Base-by-base conservation (phyloP, 768 basidiomycete species). In the Pulveroboletus frians region DNA sequence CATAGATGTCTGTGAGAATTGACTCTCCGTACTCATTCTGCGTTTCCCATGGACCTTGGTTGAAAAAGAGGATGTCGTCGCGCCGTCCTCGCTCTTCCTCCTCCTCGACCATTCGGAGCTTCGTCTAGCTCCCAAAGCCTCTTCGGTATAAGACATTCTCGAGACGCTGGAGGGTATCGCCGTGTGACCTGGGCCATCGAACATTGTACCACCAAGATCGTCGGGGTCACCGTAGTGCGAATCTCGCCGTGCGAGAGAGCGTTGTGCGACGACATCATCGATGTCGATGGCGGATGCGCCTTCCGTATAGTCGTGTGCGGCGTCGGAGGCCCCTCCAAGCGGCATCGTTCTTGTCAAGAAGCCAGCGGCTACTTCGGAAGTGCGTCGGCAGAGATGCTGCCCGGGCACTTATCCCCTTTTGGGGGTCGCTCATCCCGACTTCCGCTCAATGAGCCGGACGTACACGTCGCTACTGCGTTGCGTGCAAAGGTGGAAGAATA, bases 211-310 rank as follows among this genome's bases (percentile, higher is more conserved):
- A 40, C 79, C 80, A 42, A 74, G 79, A 55, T 80, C 77, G 52
- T 77, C 80, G 9, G 52, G 44, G 17, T 36, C 54, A 35, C 77
- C 80, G 43, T 79, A 76, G 43, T 82, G 81, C 5, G 90, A 90
- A 59, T 87, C 80, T 17, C 82, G 77, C 36, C 86, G 75, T n/a
- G 78, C 68, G 29, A 69, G 76, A 37, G 74, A 73, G 44, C 59
- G 72, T 53, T 74, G 77, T 31, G 70, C 69, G n/a, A 85, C 57
- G 15, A 78, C 89, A 54, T 73, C 66, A 50, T 78, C 67, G 38
- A 94, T 90, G 52, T 91, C 91, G 27, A 81, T 71, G 7, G 81
- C 73, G 10, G 87, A 84, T 30, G 91, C 91, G 35, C 89, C 90
- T 58, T 93, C 91, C 1, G 91, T 92, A 64, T 93, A 93, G 70